phyloP scores from a whole-genome alignment of 441 rosid genomes.

The Biscutella laevigata region DNA sequence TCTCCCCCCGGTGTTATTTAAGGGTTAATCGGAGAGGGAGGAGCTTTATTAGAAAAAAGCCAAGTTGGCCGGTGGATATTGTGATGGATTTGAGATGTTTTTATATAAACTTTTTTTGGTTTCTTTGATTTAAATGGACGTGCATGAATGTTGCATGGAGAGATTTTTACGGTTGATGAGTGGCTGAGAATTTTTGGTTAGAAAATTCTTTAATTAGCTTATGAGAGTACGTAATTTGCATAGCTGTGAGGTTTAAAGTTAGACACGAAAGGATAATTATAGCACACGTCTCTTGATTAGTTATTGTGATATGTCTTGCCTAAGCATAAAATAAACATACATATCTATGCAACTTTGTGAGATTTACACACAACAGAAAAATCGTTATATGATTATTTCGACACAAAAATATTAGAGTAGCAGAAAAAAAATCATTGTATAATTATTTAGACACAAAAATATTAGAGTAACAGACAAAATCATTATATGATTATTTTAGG shows the following conservation, averaged over 20 bases:
- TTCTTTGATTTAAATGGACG: conserved; percentile 20
- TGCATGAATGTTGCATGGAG: conserved; percentile 18
- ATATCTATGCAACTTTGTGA: no score
- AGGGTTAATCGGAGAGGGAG: conserved; percentile 29
- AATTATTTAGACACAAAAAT: no score
- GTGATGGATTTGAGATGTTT: not conserved
- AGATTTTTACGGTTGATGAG: conserved; percentile 2
- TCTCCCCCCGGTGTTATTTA: conserved; percentile 25
- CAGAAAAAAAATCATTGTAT: no score
- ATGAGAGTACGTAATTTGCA: not conserved
- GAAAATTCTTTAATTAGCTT: not conserved
- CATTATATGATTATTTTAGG: no score
- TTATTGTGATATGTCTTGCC: no score
- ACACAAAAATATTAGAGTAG: no score
- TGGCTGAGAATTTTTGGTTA: conserved; percentile 11
- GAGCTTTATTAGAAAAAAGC: conserved; percentile 29
- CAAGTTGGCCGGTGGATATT: conserved; percentile 23
- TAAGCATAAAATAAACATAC: no score
- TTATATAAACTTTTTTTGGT: conserved; percentile 13
- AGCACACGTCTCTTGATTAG: no score
- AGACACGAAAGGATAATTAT: conserved; percentile 10
- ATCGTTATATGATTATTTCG: no score
- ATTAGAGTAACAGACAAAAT: no score
- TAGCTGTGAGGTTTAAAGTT: conserved; percentile 20
- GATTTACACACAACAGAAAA: no score